A percentile compares a stretch with the other conserved stretches of the same genome.
Conservation (phyloP, 257 asterid genomes). For the Apocynum venetum region DNA sequence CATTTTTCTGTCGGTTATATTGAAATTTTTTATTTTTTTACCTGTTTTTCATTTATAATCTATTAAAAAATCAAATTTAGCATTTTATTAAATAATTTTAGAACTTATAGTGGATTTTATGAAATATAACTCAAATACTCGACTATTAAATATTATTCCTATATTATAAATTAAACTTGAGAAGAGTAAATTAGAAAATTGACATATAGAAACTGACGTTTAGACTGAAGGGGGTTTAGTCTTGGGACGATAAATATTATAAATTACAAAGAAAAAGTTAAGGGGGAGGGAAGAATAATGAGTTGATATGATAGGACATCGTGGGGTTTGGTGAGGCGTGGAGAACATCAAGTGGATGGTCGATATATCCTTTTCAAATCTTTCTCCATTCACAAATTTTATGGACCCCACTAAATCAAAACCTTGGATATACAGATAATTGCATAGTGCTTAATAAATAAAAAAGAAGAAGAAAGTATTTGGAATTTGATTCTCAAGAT, state of each 20-base stretch:
- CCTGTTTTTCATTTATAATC: too few species aligned
- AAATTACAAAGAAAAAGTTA: not conserved
- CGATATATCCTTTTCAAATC: not conserved
- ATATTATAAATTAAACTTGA: not conserved
- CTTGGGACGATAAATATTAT: not conserved
- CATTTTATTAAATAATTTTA: too few species aligned
- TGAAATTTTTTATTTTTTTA: not conserved
- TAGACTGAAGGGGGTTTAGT: not conserved
- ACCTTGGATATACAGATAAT: constrained; percentile 5
- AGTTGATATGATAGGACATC: not conserved
- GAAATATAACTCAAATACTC: too few species aligned
- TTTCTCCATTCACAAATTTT: not conserved
- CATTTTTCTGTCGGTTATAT: too few species aligned
- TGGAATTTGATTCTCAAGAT: constrained; percentile 3
- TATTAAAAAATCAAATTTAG: too few species aligned
- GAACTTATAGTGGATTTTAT: not conserved
- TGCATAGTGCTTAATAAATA: not conserved
- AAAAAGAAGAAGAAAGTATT: not conserved
- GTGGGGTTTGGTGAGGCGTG: constrained; percentile 22
- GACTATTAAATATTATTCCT: too few species aligned
- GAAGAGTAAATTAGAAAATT: not conserved
- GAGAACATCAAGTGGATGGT: constrained; percentile 10
- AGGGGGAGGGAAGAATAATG: not conserved
- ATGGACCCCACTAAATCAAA: constrained; percentile 11
- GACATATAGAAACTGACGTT: not conserved